Evolutionary conservation across 345 rosid genomes (phyloP).

Genomic region (Sisymbrium altissimum): DNA sequence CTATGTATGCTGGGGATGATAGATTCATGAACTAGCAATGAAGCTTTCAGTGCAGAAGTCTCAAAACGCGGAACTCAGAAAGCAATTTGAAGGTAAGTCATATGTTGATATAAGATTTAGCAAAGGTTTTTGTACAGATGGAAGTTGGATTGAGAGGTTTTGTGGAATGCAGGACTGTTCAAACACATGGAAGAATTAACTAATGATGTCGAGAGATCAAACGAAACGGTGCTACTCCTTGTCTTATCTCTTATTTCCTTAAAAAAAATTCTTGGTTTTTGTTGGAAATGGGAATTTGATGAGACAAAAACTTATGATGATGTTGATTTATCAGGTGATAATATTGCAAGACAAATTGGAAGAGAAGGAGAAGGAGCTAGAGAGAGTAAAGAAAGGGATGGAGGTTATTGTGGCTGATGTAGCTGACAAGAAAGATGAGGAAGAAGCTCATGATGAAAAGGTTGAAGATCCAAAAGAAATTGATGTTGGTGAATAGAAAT

Average conservation of each 20-base stretch:
- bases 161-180: conserved; percentile 51
- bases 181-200: conserved; percentile 74
- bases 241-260: neutral
- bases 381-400: conserved; percentile 40
- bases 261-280: neutral
- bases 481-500: conserved; percentile 25
- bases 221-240: conserved; percentile 60
- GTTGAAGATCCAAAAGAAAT: conserved; percentile 33
- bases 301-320: neutral
- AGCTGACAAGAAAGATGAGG: conserved; percentile 27
- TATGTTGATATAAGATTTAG: neutral
- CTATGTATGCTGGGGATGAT: conserved; percentile 24
- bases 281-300: neutral
- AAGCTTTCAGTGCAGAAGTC: conserved; percentile 88
- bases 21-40: conserved; percentile 83
- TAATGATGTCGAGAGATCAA: conserved; percentile 80
- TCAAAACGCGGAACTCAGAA: conserved; percentile 75
- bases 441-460: conserved; percentile 13
- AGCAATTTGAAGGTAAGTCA: conserved; percentile 78
- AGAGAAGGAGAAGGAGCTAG: conserved; percentile 62
- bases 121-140: neutral
- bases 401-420: conserved; percentile 35
- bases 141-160: conserved; percentile 4
- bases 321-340: conserved; percentile 47
- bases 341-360: conserved; percentile 67